Evolutionary conservation across 805 yeast genomes (phyloP), one percentile per base, ranked within the genome.

Genomic region (Ogataea pilisensis): DNA sequence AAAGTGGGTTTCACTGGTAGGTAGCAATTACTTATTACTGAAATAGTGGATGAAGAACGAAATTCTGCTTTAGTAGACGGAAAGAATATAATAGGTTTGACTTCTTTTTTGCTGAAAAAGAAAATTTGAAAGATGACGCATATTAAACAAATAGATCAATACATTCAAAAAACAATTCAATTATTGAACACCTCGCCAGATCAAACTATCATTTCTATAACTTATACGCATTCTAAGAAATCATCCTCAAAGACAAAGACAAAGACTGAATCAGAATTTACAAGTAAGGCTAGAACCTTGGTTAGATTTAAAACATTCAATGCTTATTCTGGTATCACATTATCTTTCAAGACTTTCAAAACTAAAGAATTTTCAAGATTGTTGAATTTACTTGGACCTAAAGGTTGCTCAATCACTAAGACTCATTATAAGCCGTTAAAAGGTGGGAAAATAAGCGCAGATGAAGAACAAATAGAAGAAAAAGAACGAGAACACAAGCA

Each of bases 281-380:
- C n/a, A n/a, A n/a, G n/a, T n/a, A n/a, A n/a, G n/a, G n/a, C 16
- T 3, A 38, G 50, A 38, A 49, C 54, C 42, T 45, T 65, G 35
- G 66, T 73, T 44, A 68, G 61, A 44, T 76, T 84, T 59, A 85
- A 83, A 56, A 72, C 84, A 0, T 80, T 63, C 50, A 88, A 86
- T 55, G 74, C 89, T 2, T 70, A 65, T 14, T 66, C 78, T 14
- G 90, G 90, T 7, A 69, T 79, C 31, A 72, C 80, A 44, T 73
- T 80, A 60, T 72, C 70, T 45, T 77, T 70, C 56, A 69, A 67
- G 44, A 79, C 91, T 1, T 65, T 66, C 46, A 81, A 82, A 49
- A 63, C 72, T 35, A 86, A 87, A 57, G 95, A 88, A 59, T 73
- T 89, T 34, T 78, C 86, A 19, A 73, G 90, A 49, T 56, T 88